Percentiles rank a stretch among this genome's conserved stretches.
phyloP scores from a whole-genome alignment of 2,329 filamentous ascomycete species.

The Fusarium sp. region DNA sequence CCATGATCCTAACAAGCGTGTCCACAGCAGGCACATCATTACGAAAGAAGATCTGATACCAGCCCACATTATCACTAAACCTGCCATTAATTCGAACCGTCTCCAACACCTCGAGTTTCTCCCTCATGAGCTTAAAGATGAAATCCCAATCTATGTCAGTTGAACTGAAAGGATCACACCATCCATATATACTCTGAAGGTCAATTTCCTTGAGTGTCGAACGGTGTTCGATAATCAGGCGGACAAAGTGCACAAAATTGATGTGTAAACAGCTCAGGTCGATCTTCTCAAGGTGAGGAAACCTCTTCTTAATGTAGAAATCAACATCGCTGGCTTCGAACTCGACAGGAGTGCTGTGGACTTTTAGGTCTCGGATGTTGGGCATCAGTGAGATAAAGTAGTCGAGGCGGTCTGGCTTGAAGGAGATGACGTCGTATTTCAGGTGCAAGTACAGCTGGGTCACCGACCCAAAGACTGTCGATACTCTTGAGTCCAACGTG shows the following conservation, averaged over 20 bases:
- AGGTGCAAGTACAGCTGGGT: constrained; percentile 16
- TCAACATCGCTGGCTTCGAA: constrained; percentile 10
- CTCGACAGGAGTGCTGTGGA: neutral
- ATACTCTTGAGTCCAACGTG: neutral
- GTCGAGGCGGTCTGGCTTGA: constrained; percentile 25
- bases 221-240: constrained; percentile 21
- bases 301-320: constrained; percentile 25
- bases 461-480: constrained; percentile 19
- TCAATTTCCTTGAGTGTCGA: constrained; percentile 21
- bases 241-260: constrained; percentile 24
- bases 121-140: constrained; percentile 24
- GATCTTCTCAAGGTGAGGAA: constrained; percentile 32
- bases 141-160: constrained; percentile 24
- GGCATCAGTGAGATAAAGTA: constrained; percentile 33
- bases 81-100: constrained; percentile 7
- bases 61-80: constrained; percentile 23
- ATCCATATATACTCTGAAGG: constrained; percentile 11
- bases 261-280: constrained; percentile 18
- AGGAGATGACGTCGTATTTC: constrained; percentile 1
- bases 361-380: constrained; percentile 24
- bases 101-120: constrained; percentile 5
- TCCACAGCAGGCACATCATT: neutral
- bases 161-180: constrained; percentile 3
- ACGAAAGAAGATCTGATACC: constrained; percentile 18
- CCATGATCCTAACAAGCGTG: neutral